A percentile compares a stretch with the other conserved stretches of the same genome.
Evolutionary conservation across 2,329 filamentous ascomycete species (phyloP).

Genomic region (Diaporthe capsici): DNA sequence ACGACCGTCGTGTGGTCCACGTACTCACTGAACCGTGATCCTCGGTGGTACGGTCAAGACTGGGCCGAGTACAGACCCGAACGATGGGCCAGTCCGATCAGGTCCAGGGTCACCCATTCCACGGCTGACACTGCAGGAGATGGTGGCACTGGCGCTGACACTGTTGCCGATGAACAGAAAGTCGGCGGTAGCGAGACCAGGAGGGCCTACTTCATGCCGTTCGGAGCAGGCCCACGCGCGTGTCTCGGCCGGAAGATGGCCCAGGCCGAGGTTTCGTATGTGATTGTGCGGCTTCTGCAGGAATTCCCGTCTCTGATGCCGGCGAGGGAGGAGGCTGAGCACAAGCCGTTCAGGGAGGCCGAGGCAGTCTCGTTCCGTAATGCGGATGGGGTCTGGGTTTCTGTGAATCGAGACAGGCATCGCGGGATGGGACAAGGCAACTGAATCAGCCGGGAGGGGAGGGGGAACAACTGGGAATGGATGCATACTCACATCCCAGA

Average conservation of each 20-base stretch:
- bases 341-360: constrained; percentile 38
- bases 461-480: neutral
- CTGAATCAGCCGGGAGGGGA: neutral
- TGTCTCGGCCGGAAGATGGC: constrained; percentile 40
- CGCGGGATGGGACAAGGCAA: neutral
- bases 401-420: constrained; percentile 2
- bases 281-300: constrained; percentile 39
- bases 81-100: constrained; percentile 29
- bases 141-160: neutral
- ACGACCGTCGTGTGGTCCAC: constrained; percentile 41
- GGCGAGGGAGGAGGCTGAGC: constrained; percentile 7
- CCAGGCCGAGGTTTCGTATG: constrained; percentile 34
- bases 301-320: constrained; percentile 18
- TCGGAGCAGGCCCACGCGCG: constrained; percentile 34
- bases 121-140: neutral
- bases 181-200: constrained; percentile 15
- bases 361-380: constrained; percentile 40
- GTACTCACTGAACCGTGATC: constrained; percentile 40
- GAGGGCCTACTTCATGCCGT: constrained; percentile 40
- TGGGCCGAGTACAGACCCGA: constrained; percentile 41
- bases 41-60: constrained; percentile 36
- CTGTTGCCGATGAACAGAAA: neutral
- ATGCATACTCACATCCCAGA: neutral
- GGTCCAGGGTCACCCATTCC: neutral
- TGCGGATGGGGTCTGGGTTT: constrained; percentile 34